These are phyloP conservation scores for Strobilomyces confusus DNA, from an alignment of 768 basidiomycete genomes.

Conservation along the genomic window DNA sequence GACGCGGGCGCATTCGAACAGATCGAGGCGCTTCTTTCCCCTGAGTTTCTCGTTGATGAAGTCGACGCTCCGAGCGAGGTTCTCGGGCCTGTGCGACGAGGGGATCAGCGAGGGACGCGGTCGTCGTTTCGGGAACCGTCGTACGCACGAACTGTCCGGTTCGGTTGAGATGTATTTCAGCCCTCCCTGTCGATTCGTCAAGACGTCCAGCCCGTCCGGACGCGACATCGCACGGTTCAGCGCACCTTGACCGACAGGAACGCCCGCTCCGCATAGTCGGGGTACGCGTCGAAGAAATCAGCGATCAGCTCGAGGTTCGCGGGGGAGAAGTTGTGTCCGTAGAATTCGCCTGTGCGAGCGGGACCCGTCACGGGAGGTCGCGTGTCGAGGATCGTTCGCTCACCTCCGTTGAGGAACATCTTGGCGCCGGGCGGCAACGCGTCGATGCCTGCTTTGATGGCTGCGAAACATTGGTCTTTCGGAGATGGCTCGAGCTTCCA, in stretches of 20 bases:
- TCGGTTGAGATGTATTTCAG: neutral
- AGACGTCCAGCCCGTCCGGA: neutral
- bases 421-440: constrained; percentile 41
- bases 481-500: constrained; percentile 45
- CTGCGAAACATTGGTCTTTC: constrained; percentile 52
- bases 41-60: constrained; percentile 43
- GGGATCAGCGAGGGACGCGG: too few species aligned
- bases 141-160: constrained; percentile 27
- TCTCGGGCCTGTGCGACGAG: constrained; percentile 28
- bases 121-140: too few species aligned
- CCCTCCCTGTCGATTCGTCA: neutral
- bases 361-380: too few species aligned
- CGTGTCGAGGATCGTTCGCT: neutral
- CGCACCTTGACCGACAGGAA: constrained; percentile 35
- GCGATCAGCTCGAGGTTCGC: constrained; percentile 48
- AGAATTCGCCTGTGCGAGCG: constrained; percentile 51
- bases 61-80: constrained; percentile 44
- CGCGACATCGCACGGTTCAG: neutral
- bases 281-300: constrained; percentile 43
- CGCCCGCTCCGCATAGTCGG: constrained; percentile 31
- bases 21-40: constrained; percentile 52
- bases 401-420: constrained; percentile 50
- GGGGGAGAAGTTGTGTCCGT: constrained; percentile 38
- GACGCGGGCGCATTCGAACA: constrained; percentile 55
- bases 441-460: constrained; percentile 41